These are phyloP conservation scores for Ceratocystis variospora DNA, from an alignment of 2,329 filamentous ascomycete species.

Conservation along the genomic window DNA sequence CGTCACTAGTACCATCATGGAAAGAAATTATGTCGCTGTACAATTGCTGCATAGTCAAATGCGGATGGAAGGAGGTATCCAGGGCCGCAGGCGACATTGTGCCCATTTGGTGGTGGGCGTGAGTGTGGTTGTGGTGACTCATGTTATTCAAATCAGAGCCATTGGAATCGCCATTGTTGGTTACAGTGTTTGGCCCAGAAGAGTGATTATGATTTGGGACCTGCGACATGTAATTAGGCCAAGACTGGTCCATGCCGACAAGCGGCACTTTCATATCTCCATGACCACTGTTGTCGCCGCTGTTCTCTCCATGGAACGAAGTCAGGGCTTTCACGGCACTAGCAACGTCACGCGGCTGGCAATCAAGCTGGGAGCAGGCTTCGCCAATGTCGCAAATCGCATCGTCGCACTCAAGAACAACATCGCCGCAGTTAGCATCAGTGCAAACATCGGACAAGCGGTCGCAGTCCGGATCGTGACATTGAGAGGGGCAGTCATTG, in stretches of 20 bases:
- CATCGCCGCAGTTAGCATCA: constrained; percentile 27
- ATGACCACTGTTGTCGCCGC: constrained; percentile 15
- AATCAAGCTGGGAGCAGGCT: constrained; percentile 17
- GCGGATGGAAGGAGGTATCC: constrained; percentile 1
- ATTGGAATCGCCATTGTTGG: neutral
- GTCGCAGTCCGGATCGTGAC: constrained; percentile 27
- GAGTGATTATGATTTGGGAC: neutral
- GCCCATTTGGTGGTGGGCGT: neutral
- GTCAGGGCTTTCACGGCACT: constrained; percentile 26
- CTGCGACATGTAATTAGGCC: constrained; percentile 3
- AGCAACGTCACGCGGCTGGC: constrained; percentile 15
- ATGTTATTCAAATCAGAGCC: neutral
- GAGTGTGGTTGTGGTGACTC: constrained; percentile 1
- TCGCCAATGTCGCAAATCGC: constrained; percentile 20
- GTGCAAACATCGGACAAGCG: constrained; percentile 28
- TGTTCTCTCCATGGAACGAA: constrained; percentile 22
- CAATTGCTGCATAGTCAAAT: constrained; percentile 10
- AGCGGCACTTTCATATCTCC: neutral
- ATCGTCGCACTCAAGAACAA: constrained; percentile 16
- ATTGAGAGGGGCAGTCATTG: constrained; percentile 27
- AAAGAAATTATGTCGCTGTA: constrained; percentile 16
- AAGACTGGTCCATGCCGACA: neutral
- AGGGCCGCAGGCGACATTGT: neutral
- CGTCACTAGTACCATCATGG: constrained; percentile 17
- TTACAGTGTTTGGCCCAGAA: neutral